phyloP scores from a whole-genome alignment of 495 filamentous ascomycete genomes.

The Podospora tetraspora region DNA sequence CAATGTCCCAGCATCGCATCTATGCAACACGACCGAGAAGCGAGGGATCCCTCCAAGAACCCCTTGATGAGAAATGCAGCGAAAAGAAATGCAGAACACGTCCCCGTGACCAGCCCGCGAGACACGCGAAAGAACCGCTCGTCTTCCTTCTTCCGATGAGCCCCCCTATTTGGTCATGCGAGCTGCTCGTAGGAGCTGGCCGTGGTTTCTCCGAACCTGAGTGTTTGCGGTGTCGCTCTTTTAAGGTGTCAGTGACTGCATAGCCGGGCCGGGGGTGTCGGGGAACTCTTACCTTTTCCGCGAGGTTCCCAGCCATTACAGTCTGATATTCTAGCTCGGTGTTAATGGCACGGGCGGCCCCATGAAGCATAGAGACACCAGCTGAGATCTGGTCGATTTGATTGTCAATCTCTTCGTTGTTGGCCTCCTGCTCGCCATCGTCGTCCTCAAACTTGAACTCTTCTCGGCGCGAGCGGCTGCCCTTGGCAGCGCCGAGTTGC shows the following conservation, averaged over 20 bases:
- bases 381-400: constrained; percentile 1
- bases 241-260: neutral
- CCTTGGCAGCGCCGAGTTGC: constrained; percentile 11
- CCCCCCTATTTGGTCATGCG: neutral
- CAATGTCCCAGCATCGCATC: neutral
- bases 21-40: neutral
- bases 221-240: constrained; percentile 11
- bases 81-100: neutral
- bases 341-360: constrained; percentile 4
- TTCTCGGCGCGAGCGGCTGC: neutral
- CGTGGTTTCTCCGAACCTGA: constrained; percentile 5
- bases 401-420: constrained; percentile 14
- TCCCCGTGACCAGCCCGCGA: neutral
- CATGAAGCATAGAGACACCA: neutral
- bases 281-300: constrained; percentile 10
- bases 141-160: neutral
- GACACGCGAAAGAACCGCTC: neutral
- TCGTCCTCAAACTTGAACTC: constrained; percentile 24
- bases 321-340: constrained; percentile 6
- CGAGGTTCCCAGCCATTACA: neutral
- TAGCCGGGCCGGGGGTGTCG: neutral
- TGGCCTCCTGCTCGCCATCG: constrained; percentile 15
- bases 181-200: neutral
- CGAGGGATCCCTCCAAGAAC: neutral
- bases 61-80: neutral